A percentile compares a stretch with the other conserved stretches of the same genome.
Conservation (phyloP, 495 filamentous ascomycete genomes). For the Aspergillus haitiensis region DNA sequence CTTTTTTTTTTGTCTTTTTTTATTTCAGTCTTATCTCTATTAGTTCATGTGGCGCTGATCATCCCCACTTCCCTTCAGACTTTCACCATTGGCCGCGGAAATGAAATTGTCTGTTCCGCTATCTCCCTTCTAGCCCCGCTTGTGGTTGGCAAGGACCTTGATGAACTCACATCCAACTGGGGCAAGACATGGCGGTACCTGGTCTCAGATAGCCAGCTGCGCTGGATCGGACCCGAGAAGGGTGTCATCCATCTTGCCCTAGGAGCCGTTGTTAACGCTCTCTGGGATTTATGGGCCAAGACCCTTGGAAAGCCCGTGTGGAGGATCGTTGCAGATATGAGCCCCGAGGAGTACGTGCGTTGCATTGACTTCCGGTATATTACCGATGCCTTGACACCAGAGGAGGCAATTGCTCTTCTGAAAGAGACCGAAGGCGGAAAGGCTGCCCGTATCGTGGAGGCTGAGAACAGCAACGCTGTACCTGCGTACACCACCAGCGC, state of each 20-base stretch:
- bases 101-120: constrained; percentile 87
- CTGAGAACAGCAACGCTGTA: constrained; percentile 68
- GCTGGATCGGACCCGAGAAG: constrained; percentile 96
- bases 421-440: constrained; percentile 62
- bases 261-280: constrained; percentile 84
- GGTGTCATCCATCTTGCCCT: constrained; percentile 92
- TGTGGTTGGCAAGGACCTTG: constrained; percentile 69
- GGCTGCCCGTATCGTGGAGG: constrained; percentile 65
- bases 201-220: constrained; percentile 83
- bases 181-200: constrained; percentile 89
- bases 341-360: constrained; percentile 76
- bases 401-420: constrained; percentile 75
- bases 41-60: not conserved
- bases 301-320: constrained; percentile 82
- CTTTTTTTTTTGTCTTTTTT: not conserved
- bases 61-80: constrained; percentile 54
- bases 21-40: not conserved
- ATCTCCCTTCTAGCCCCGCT: constrained; percentile 75
- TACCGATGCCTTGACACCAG: constrained; percentile 85
- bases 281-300: constrained; percentile 97
- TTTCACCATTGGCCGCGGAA: constrained; percentile 95
- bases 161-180: constrained; percentile 76
- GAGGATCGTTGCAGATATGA: constrained; percentile 87
- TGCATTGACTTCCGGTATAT: constrained; percentile 95
- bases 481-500: constrained; percentile 90